Evolutionary conservation across 2,329 filamentous ascomycete genomes (phyloP), one percentile per base, ranked within the genome.

Genomic region (Cryphonectria radicalis): DNA sequence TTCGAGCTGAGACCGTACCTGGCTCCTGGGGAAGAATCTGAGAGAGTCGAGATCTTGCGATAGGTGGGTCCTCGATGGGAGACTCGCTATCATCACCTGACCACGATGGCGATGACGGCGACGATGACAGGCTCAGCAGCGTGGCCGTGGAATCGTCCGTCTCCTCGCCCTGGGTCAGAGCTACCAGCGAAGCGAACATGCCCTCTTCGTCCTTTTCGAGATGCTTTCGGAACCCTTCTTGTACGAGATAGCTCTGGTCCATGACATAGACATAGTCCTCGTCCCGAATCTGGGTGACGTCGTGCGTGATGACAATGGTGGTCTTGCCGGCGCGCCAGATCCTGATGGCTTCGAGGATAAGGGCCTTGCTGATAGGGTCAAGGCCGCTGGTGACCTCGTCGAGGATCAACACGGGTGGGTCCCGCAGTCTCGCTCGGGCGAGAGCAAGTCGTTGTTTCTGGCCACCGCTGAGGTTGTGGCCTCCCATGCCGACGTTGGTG

Each of bases 221-320:
- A 1, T 88, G 83, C 60, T 82, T 82, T 35, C 88, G 86, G 72
- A 88, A 87, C 0, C 94, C 95, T 75, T 92, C 84, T 76, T 94
- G 89, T 0, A 92, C 86, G 0, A 97, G 83, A 0, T 78, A 78
- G 0, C 93, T 92, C 14, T 89, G 81, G 43, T 95, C 91, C 78
- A 98, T 83, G 14, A 97, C 87, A 75, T 95, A 97, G 0, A 97
- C 87, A 73, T 91, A 95, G 74, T 98, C 94, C 0, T 90, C 79
- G 0, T 89, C 82, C 5, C 82, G 79, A 13, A 98, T 95, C 74
- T 95, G 92, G 0, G 89, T 87, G 43, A 96, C 87, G 74, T 98
- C 94, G 77, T 98, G 95, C 0, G 96, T 98, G 76, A 98, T 95
- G 74, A 98, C 89, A 67, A 98, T 93, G 0, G 95, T 98, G 0